phyloP scores from a whole-genome alignment of 2,329 filamentous ascomycete genomes.

The Venturia oleaginea region DNA sequence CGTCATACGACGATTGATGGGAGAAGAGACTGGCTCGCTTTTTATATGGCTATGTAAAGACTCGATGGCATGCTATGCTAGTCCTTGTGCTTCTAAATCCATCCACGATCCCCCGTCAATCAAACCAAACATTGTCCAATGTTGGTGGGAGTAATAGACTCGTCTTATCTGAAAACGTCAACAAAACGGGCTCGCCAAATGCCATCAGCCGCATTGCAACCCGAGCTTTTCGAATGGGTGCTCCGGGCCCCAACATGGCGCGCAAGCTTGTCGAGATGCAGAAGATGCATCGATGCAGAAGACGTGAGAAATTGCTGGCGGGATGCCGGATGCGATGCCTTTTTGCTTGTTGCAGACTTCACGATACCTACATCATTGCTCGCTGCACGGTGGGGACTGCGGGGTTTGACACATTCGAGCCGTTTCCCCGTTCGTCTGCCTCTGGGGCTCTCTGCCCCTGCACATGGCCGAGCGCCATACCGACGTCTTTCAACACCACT shows the following conservation, averaged over 20 bases:
- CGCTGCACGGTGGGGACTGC: too few species aligned
- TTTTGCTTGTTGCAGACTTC: not conserved
- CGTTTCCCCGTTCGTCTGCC: too few species aligned
- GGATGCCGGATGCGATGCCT: not conserved
- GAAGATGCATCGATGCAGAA: not conserved
- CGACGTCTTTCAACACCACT: not conserved
- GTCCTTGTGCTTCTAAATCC: not conserved
- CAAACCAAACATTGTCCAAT: not conserved
- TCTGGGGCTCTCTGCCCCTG: not conserved
- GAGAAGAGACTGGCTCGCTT: not conserved
- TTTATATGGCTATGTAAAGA: not conserved
- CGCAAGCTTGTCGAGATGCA: not conserved
- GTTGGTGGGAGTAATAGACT: constrained; percentile 2
- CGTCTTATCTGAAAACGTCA: not conserved
- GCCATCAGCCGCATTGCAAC: not conserved
- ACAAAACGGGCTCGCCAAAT: not conserved
- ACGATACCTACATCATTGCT: not conserved
- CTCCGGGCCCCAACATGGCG: not conserved
- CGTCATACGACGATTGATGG: not conserved
- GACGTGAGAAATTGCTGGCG: not conserved
- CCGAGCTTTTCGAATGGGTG: not conserved
- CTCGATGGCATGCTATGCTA: not conserved
- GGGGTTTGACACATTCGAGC: too few species aligned
- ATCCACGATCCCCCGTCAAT: not conserved
- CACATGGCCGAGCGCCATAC: not conserved